phyloP scores from a whole-genome alignment of 2,329 filamentous ascomycete genomes.

The Kalmusia sp. region DNA sequence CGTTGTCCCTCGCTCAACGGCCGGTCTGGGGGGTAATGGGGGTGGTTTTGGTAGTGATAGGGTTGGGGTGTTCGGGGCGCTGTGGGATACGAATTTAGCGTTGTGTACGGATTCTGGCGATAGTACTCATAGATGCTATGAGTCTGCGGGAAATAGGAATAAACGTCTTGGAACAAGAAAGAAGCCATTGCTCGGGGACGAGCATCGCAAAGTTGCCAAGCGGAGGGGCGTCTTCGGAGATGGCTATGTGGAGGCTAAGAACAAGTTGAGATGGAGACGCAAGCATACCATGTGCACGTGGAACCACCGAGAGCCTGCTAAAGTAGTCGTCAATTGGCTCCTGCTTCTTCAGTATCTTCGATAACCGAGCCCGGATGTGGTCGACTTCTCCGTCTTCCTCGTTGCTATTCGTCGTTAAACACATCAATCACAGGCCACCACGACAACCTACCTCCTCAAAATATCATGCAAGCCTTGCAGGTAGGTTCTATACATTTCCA shows the following conservation, averaged over 20 bases:
- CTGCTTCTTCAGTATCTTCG: constrained; percentile 44
- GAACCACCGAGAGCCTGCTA: constrained; percentile 33
- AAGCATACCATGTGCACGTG: constrained; percentile 27
- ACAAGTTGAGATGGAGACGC: constrained; percentile 1
- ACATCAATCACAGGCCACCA: not conserved
- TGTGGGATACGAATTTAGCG: constrained; percentile 7
- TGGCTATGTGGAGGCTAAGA: not conserved
- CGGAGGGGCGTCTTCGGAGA: not conserved
- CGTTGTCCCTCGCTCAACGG: constrained; percentile 33
- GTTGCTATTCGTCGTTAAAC: constrained; percentile 32
- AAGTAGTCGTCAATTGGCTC: constrained; percentile 45
- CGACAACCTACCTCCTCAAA: constrained; percentile 53
- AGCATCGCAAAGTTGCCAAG: constrained; percentile 3
- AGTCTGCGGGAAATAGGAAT: constrained; percentile 6
- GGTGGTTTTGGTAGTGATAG: constrained; percentile 16
- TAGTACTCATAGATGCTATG: constrained; percentile 10
- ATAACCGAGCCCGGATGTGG: constrained; percentile 32
- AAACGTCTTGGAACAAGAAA: constrained; percentile 5
- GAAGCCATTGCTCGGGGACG: constrained; percentile 2
- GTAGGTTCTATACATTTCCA: constrained; percentile 60
- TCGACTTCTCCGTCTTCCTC: constrained; percentile 39
- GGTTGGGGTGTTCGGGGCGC: constrained; percentile 35
- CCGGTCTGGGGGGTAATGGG: constrained; percentile 35
- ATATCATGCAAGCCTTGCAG: constrained; percentile 53
- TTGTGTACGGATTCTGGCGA: constrained; percentile 1